Percentiles rank a stretch among this genome's conserved stretches.
These are phyloP conservation scores for Anisodus acutangulus DNA, from an alignment of 257 asterid genomes.

Conservation along the genomic window DNA sequence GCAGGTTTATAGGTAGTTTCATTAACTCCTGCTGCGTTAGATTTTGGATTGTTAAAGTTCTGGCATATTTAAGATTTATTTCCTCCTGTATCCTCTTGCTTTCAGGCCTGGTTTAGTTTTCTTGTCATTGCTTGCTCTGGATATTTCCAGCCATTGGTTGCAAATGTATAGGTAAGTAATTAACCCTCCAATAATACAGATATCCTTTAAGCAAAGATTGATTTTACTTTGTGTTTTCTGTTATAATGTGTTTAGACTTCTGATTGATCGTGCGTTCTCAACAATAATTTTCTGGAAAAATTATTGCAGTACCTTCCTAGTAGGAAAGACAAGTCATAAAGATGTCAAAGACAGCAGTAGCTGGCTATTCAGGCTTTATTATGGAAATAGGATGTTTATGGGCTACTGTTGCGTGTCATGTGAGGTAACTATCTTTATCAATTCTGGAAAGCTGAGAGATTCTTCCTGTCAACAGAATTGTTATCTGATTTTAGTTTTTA, in stretches of 20 bases:
- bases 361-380: conserved; percentile 90
- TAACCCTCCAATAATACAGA: conserved; percentile 1
- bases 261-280: too few relatives aligned
- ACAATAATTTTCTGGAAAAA: neutral
- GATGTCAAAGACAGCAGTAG: conserved; percentile 91
- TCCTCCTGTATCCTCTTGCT: neutral
- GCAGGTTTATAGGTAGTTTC: conserved; percentile 85
- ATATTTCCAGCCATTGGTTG: conserved; percentile 97
- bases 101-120: conserved; percentile 88
- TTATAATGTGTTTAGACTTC: neutral
- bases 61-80: conserved; percentile 11
- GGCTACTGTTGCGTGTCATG: conserved; percentile 92
- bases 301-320: conserved; percentile 77
- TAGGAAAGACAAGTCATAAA: conserved; percentile 82
- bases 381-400: conserved; percentile 85
- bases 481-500: conserved; percentile 34
- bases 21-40: conserved; percentile 20
- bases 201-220: conserved; percentile 12
- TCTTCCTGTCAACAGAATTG: neutral
- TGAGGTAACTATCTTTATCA: conserved; percentile 59
- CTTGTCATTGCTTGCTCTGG: conserved; percentile 85
- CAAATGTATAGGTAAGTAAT: conserved; percentile 89
- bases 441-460: neutral
- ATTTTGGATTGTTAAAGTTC: neutral
- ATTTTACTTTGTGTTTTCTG: conserved; percentile 18